phyloP scores from a whole-genome alignment of 495 filamentous ascomycete genomes.

The Trichoderma gamsii region DNA sequence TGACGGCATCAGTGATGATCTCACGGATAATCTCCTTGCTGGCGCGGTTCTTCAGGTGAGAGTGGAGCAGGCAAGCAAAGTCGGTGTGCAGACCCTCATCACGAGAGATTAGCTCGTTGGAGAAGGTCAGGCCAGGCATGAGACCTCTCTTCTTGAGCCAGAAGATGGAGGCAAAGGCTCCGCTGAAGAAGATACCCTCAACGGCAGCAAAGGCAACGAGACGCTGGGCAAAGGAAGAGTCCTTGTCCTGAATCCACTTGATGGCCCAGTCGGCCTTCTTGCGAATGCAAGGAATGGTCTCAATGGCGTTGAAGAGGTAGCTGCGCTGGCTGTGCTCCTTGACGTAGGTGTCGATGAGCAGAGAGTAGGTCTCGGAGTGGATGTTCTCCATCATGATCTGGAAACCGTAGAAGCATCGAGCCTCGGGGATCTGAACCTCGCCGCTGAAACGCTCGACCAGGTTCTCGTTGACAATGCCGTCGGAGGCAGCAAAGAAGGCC shows the following conservation, averaged over 20 bases:
- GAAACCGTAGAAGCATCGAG: constrained; percentile 99
- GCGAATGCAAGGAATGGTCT: constrained; percentile 93
- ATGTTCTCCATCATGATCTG: constrained; percentile 99
- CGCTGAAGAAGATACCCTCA: constrained; percentile 99
- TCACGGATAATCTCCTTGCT: constrained; percentile 70
- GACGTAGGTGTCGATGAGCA: constrained; percentile 99
- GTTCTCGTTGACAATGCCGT: constrained; percentile 99
- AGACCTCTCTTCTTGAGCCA: constrained; percentile 99
- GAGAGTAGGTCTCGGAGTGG: constrained; percentile 98
- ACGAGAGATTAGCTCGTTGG: constrained; percentile 98
- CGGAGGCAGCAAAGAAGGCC: constrained; percentile 98
- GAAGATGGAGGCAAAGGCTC: constrained; percentile 99
- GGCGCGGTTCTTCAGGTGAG: constrained; percentile 87
- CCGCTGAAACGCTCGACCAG: constrained; percentile 94
- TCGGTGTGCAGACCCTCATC: constrained; percentile 99
- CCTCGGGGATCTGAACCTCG: constrained; percentile 95
- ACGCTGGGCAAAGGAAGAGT: constrained; percentile 90
- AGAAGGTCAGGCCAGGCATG: constrained; percentile 98
- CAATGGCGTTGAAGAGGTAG: constrained; percentile 96
- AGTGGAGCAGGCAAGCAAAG: constrained; percentile 95
- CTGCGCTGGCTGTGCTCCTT: constrained; percentile 94
- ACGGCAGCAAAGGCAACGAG: constrained; percentile 96
- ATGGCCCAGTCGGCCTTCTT: constrained; percentile 99
- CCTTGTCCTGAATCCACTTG: constrained; percentile 84
- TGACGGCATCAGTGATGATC: constrained; percentile 90